Conservation (phyloP, 1,139 yeast species). For the Diutina sp. region DNA sequence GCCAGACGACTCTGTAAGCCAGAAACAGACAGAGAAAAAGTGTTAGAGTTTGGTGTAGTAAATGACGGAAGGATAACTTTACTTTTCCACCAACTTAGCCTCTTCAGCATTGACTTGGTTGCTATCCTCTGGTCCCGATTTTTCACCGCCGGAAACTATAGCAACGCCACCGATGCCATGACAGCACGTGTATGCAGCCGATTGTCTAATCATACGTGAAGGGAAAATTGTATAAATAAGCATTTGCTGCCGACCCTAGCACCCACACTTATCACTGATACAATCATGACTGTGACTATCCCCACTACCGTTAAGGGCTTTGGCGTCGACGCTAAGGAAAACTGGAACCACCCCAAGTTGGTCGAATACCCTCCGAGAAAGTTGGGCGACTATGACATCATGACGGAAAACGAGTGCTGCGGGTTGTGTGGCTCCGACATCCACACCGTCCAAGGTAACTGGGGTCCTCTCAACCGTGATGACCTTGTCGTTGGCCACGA, state of each 20-base stretch:
- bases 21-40: too few species aligned
- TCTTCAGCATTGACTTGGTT: not conserved
- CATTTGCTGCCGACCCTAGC: not conserved
- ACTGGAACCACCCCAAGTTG: slow-evolving; percentile 32
- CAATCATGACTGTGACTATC: slow-evolving; percentile 4
- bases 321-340: slow-evolving; percentile 22
- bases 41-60: too few species aligned
- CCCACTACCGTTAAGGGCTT: slow-evolving; percentile 32
- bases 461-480: not conserved
- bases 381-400: slow-evolving; percentile 27
- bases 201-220: not conserved
- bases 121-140: too few species aligned
- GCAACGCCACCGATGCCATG: not conserved
- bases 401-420: slow-evolving; percentile 20
- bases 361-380: slow-evolving; percentile 27
- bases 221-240: not conserved
- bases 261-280: too few species aligned
- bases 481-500: slow-evolving; percentile 1
- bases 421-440: not conserved
- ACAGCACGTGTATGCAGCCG: not conserved
- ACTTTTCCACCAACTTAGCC: not conserved
- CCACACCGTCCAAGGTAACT: not conserved
- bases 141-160: not conserved
- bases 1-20: too few species aligned
- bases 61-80: too few species aligned